phyloP scores from a whole-genome alignment of 768 basidiomycete species.

The Agaricus blazei region DNA sequence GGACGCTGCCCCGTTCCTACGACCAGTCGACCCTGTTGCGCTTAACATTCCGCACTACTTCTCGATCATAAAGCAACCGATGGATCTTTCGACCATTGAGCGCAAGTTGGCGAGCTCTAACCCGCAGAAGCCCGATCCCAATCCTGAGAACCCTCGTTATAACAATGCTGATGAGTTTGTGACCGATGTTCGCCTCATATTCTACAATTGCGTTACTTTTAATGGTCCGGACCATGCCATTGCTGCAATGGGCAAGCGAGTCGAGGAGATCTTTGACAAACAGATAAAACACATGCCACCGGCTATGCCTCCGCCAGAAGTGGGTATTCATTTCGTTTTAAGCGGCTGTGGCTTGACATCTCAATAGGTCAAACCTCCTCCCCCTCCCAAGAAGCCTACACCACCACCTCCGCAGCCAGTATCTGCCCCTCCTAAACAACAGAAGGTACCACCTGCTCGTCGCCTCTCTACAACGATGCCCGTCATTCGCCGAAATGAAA shows the following conservation, averaged over 20 bases:
- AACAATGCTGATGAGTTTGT: constrained; percentile 73
- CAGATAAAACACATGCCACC: constrained; percentile 79
- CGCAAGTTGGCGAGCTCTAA: constrained; percentile 80
- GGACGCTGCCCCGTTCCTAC: constrained; percentile 75
- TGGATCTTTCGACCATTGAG: constrained; percentile 94
- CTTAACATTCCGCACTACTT: constrained; percentile 86
- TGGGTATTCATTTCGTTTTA: constrained; percentile 29
- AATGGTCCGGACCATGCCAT: constrained; percentile 90
- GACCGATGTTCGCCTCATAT: constrained; percentile 81
- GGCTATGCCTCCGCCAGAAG: constrained; percentile 48
- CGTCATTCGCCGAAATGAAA: constrained; percentile 76
- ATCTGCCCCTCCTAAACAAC: constrained; percentile 40
- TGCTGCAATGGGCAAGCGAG: constrained; percentile 69
- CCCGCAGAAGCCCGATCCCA: constrained; percentile 68
- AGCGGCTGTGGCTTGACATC: neutral
- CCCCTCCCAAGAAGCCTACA: constrained; percentile 42
- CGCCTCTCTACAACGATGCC: constrained; percentile 80
- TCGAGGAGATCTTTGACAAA: constrained; percentile 86
- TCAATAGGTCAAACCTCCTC: constrained; percentile 33
- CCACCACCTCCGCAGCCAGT: constrained; percentile 37
- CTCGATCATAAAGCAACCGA: constrained; percentile 81
- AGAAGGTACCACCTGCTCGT: constrained; percentile 44
- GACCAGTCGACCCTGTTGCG: constrained; percentile 84
- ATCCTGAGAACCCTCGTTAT: constrained; percentile 73
- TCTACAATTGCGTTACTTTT: constrained; percentile 84